phyloP scores from a whole-genome alignment of 306 rosid genomes.

The Malus domestica region ASM211411v1 NC_041797.1:19690001-19690500 shows the following conservation, averaged over 20 bases:
- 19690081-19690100: neutral
- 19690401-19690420: slow-evolving; percentile 92
- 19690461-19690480: neutral
- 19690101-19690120: neutral
- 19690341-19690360: slow-evolving; percentile 98
- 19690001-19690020: slow-evolving; percentile 91
- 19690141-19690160: neutral
- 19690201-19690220: too few species aligned
- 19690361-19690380: slow-evolving; percentile 95
- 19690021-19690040: slow-evolving; percentile 73
- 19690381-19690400: slow-evolving; percentile 98
- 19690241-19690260: slow-evolving; percentile 70
- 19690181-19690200: neutral
- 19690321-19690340: slow-evolving; percentile 98
- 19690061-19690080: neutral
- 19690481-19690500: neutral
- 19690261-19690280: slow-evolving; percentile 97
- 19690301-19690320: slow-evolving; percentile 99
- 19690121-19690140: neutral
- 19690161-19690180: neutral
- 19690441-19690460: slow-evolving; percentile 16
- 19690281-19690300: slow-evolving; percentile 97
- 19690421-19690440: slow-evolving; percentile 52
- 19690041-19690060: slow-evolving; percentile 5
- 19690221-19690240: slow-evolving; percentile 6